phyloP scores from a whole-genome alignment of 108 stramenopile genomes.

The Fragilariopsis cylindrus region DNA sequence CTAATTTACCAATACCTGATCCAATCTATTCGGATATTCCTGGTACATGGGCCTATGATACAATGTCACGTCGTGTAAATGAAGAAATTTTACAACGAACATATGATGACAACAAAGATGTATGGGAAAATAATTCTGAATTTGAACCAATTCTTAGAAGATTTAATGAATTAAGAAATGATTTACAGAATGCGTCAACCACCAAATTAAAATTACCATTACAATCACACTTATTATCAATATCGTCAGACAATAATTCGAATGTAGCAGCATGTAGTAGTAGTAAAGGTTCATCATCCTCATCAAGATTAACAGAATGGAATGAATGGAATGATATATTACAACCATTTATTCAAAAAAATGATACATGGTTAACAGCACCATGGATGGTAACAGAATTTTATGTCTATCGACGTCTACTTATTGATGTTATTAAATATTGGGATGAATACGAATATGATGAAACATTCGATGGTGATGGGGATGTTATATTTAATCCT shows the following conservation, averaged over 20 bases:
- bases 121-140: slow-evolving; percentile 34
- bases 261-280: too few species aligned
- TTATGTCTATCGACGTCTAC: slow-evolving; percentile 84
- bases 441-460: slow-evolving; percentile 49
- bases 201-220: slow-evolving; percentile 55
- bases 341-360: slow-evolving; percentile 59
- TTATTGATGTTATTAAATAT: slow-evolving; percentile 83
- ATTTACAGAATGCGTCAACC: slow-evolving; percentile 65
- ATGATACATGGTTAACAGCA: slow-evolving; percentile 89
- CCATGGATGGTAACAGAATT: slow-evolving; percentile 97
- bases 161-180: slow-evolving; percentile 70
- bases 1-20: slow-evolving; percentile 68
- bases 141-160: slow-evolving; percentile 51
- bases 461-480: not conserved
- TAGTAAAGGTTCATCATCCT: slow-evolving; percentile 47
- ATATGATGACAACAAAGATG: slow-evolving; percentile 79
- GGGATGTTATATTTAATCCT: slow-evolving; percentile 20
- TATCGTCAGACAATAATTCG: too few species aligned
- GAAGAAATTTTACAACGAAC: slow-evolving; percentile 90
- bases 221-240: slow-evolving; percentile 20
- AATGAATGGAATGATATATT: slow-evolving; percentile 86
- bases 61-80: slow-evolving; percentile 92
- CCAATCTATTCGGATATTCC: slow-evolving; percentile 69
- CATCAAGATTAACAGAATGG: slow-evolving; percentile 28
- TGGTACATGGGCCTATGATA: slow-evolving; percentile 96